phyloP scores from a whole-genome alignment of 371 early-diverging fungal species.

The Gilbertella persicaria region DNA sequence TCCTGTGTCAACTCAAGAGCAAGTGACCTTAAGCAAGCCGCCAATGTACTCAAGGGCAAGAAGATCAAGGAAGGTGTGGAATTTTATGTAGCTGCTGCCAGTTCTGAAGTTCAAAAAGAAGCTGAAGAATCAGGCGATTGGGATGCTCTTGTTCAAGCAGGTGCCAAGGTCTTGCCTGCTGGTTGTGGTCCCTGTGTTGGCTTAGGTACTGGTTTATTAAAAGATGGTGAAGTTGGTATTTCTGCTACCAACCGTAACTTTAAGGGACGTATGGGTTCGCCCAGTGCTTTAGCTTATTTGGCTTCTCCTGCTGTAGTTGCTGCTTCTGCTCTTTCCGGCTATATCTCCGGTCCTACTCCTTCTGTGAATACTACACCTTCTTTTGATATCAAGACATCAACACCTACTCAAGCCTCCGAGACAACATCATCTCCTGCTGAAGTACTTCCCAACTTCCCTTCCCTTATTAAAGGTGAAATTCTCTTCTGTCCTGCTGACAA shows the following conservation, averaged over 20 bases:
- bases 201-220: constrained; percentile 86
- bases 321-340: constrained; percentile 83
- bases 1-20: constrained; percentile 93
- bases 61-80: constrained; percentile 86
- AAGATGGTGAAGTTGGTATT: constrained; percentile 94
- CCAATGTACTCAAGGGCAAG: constrained; percentile 74
- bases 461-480: constrained; percentile 74
- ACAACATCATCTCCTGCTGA: constrained; percentile 28
- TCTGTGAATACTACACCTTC: constrained; percentile 19
- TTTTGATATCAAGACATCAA: constrained; percentile 24
- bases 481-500: constrained; percentile 89
- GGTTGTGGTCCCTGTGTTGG: constrained; percentile 98
- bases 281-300: constrained; percentile 85
- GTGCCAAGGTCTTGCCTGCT: constrained; percentile 87
- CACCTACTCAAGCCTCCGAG: constrained; percentile 18
- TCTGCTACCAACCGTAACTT: constrained; percentile 97
- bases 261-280: constrained; percentile 97
- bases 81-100: constrained; percentile 94
- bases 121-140: constrained; percentile 86
- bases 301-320: constrained; percentile 94
- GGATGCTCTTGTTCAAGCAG: constrained; percentile 83
- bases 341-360: constrained; percentile 70
- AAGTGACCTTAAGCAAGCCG: constrained; percentile 86
- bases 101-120: constrained; percentile 86
- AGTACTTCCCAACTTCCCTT: constrained; percentile 73